These are phyloP conservation scores for Nigrospora osmanthi DNA, from an alignment of 2,329 filamentous ascomycete genomes.

Conservation along the genomic window DNA sequence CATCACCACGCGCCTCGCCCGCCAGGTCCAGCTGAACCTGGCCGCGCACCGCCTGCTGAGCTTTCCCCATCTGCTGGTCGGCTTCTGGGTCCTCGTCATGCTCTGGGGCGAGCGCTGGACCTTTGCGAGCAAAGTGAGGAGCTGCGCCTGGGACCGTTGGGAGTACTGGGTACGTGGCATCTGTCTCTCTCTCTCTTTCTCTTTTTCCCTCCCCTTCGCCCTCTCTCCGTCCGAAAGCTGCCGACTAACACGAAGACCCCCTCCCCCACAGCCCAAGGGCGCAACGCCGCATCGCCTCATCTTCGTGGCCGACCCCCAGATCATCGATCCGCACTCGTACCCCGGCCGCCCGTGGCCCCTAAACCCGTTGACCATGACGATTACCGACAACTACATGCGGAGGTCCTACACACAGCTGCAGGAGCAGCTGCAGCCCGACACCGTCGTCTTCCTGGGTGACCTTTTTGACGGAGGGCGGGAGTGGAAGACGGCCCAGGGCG, in stretches of 20 bases:
- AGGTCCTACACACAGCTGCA: slow-evolving; percentile 78
- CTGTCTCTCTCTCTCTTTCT: too few relatives aligned
- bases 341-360: slow-evolving; percentile 64
- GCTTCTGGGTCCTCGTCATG: slow-evolving; percentile 68
- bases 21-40: slow-evolving; percentile 36
- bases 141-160: slow-evolving; percentile 80
- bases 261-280: slow-evolving; percentile 54
- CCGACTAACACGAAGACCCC: slow-evolving; percentile 5
- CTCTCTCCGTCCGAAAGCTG: slow-evolving; percentile 3
- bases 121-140: slow-evolving; percentile 62
- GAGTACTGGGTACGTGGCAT: slow-evolving; percentile 71
- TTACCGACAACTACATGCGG: slow-evolving; percentile 87
- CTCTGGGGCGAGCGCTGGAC: slow-evolving; percentile 80
- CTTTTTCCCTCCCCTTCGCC: not conserved
- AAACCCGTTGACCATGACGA: slow-evolving; percentile 40
- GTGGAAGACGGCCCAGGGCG: slow-evolving; percentile 68
- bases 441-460: slow-evolving; percentile 85
- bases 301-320: slow-evolving; percentile 82
- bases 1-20: slow-evolving; percentile 18
- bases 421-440: slow-evolving; percentile 69
- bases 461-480: slow-evolving; percentile 93
- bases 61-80: slow-evolving; percentile 60
- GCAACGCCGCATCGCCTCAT: slow-evolving; percentile 77
- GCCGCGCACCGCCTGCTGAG: slow-evolving; percentile 44
- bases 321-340: slow-evolving; percentile 93